A percentile compares a stretch with the other conserved stretches of the same genome.
Conservation (phyloP, 306 rosid genomes). For the Senna tora region DNA sequence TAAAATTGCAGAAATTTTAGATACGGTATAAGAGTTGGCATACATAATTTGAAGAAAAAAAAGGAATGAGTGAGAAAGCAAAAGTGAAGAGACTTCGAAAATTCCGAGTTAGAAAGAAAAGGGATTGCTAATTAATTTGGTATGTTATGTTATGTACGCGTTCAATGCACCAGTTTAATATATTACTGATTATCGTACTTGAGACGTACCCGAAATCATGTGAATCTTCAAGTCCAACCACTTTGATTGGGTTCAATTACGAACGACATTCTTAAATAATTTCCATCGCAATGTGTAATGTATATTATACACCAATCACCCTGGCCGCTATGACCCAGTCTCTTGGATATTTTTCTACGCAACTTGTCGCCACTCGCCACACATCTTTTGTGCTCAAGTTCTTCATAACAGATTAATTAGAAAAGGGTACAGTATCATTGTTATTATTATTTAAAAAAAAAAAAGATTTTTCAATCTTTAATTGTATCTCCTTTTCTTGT, state of each 20-base stretch:
- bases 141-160: neutral
- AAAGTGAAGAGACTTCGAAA: neutral
- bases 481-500: neutral
- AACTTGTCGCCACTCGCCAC: conserved; percentile 3
- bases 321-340: conserved; percentile 28
- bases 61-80: no score
- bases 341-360: conserved; percentile 16
- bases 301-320: no score
- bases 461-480: neutral
- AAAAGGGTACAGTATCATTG: neutral
- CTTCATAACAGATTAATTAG: neutral
- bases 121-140: neutral
- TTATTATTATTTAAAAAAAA: neutral
- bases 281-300: no score
- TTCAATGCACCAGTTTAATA: neutral
- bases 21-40: no score
- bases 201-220: conserved; percentile 44
- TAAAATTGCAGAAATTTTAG: no score
- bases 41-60: no score
- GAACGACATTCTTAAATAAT: conserved; percentile 16
- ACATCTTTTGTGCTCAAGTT: neutral
- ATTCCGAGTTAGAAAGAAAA: neutral
- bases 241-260: conserved; percentile 34
- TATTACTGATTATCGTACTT: conserved; percentile 31
- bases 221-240: conserved; percentile 40